Evolutionary conservation across 805 yeast genomes (phyloP), one percentile per base, ranked within the genome.

Genomic region (Candida methanosorbosa): DNA sequence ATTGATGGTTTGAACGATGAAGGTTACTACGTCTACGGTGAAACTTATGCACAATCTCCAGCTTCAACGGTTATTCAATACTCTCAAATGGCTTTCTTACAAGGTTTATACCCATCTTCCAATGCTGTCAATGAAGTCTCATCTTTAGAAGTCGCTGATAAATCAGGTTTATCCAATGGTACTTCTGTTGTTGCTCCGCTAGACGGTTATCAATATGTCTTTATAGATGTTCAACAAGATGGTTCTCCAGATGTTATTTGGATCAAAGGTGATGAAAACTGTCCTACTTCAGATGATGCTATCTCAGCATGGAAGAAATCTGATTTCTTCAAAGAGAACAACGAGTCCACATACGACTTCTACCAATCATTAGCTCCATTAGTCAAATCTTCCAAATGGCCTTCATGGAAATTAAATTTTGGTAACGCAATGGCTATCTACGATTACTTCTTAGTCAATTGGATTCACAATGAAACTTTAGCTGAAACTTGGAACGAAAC

Each of bases 91-190:
- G 56, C 71, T 4, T 69, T 66, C 50, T 42, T 66, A 28, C 74
- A 69, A 46, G 74, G 73, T 23, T 45, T 68, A 25, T 69, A 63
- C 41, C 74, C 74, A 13, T 67, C 72, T 18, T 49, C 59, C 14
- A 42, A 36, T 9, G 58, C 43, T 13, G 54, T 55, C 19, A 46
- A 51, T 32, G 39, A 50, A 6, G 47, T 47, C 30, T 42, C 35
- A 16, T 37, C 43, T 13, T 41, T 54, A 30, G 49, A 49, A 18
- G 55, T 42, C 20, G 38, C 31, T 9, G 44, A 51, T 14, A 43
- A 65, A 36, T 50, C 69, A n/a, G 51, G 40, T 29, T 42, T 61
- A 29, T 35, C 61, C 23, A 66, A 68, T 41, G 73, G 73, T 17
- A 43, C 68, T 16, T 41, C 46, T 9, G 49, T 59, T 18, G 53